Evolutionary conservation across 2,329 filamentous ascomycete species (phyloP), one percentile per base, ranked within the genome.

Genomic region (Alternaria panax): DNA sequence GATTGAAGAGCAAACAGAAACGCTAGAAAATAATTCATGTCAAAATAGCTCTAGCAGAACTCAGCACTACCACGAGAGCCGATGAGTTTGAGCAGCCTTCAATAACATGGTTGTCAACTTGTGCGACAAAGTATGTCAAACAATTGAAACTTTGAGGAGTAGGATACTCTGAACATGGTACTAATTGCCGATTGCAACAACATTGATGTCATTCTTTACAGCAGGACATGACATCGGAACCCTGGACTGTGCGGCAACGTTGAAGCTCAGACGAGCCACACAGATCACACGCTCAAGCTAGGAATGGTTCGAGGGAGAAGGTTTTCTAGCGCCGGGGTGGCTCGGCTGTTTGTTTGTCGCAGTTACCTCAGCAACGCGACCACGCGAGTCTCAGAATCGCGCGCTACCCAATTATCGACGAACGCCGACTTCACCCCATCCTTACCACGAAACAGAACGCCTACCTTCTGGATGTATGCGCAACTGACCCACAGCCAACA

Each of bases 401-500:
- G 67, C 68, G 65, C 64, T 62, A 48, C 45, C 45, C 11, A 48
- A 48, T 28, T 48, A 48, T 48, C 7, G 20, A 62, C 59, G 62
- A 58, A 64, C 52, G 60, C 60, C 48, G 67, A 66, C 58, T 48
- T 68, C 65, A 66, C 64, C 65, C 69, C 73, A 77, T 77, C 71
- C 63, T 73, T 76, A 77, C 71, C 60, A 70, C 71, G 61, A 75
- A 64, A 48, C 32, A 71, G 73, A 66, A 69, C 60, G 63, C 67
- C 68, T 66, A 36, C 61, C 58, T 57, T 67, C 66, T 66, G 71
- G 69, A 77, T 75, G 73, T 71, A 74, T 78, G 75, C 72, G 73
- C 71, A 73, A 73, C 71, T 75, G 75, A 76, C 70, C 71, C 63
- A 66, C 63, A 70, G 71, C 67, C 69, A 65, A 73, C 76, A 76